phyloP scores from a whole-genome alignment of 2,329 filamentous ascomycete genomes.

The Cladosporium velox region DNA sequence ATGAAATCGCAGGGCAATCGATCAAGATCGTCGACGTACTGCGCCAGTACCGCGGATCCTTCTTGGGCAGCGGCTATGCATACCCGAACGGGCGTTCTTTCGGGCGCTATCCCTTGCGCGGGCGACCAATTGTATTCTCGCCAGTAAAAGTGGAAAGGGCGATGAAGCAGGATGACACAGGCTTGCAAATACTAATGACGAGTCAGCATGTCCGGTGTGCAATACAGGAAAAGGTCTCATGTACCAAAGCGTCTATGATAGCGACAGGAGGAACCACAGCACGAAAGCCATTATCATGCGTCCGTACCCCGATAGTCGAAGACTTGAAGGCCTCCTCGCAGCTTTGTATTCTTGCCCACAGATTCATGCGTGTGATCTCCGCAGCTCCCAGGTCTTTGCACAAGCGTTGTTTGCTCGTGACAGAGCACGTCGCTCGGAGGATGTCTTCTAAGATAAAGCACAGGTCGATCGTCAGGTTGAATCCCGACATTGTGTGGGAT shows the following conservation, averaged over 20 bases:
- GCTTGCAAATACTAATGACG: neutral
- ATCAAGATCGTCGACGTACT: constrained; percentile 16
- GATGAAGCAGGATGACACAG: constrained; percentile 5
- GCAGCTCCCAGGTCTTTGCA: constrained; percentile 11
- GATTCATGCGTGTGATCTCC: neutral
- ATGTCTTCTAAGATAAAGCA: constrained; percentile 12
- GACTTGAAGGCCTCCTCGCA: neutral
- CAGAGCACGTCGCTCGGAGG: constrained; percentile 7
- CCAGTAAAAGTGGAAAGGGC: constrained; percentile 16
- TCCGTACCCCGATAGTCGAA: neutral
- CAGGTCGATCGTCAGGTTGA: constrained; percentile 9
- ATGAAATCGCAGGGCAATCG: constrained; percentile 17
- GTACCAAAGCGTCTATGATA: constrained; percentile 13
- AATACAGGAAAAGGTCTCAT: neutral
- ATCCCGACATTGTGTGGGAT: constrained; percentile 13
- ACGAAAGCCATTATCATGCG: neutral
- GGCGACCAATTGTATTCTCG: constrained; percentile 14
- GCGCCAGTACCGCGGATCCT: neutral
- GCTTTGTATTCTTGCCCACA: constrained; percentile 5
- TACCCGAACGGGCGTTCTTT: neutral
- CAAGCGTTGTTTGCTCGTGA: constrained; percentile 19
- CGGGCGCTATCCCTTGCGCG: neutral
- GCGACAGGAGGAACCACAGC: constrained; percentile 10
- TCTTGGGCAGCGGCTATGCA: constrained; percentile 13
- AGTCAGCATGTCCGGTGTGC: neutral